phyloP scores from a whole-genome alignment of 179 eudicot species.

The Drosera spatulata region DNA sequence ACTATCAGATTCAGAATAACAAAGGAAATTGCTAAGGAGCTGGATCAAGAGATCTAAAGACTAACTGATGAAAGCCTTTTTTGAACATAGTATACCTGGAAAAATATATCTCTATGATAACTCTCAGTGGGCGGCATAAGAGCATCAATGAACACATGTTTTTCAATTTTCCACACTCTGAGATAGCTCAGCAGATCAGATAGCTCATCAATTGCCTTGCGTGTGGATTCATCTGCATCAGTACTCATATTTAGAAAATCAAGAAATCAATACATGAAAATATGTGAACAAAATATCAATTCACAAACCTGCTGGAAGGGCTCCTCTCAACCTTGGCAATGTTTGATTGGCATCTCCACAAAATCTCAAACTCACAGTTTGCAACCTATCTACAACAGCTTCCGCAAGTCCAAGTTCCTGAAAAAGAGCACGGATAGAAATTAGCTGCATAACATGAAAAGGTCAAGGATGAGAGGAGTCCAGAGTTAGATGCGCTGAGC shows the following conservation, averaged over 20 bases:
- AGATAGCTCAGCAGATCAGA: constrained; percentile 69
- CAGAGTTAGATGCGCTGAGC: neutral
- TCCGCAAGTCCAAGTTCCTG: constrained; percentile 83
- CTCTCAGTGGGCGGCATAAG: constrained; percentile 88
- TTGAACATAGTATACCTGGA: no score
- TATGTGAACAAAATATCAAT: no score
- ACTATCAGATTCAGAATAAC: no score
- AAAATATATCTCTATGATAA: constrained; percentile 80
- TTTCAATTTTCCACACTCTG: constrained; percentile 71
- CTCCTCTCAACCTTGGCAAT: constrained; percentile 90
- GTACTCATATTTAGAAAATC: constrained; percentile 2
- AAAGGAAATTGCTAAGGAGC: no score
- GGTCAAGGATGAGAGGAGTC: no score
- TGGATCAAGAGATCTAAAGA: no score
- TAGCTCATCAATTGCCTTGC: constrained; percentile 87
- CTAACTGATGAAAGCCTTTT: no score
- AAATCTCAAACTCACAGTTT: constrained; percentile 77
- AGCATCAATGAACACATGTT: constrained; percentile 60
- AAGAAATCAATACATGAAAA: no score
- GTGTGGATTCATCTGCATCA: constrained; percentile 51
- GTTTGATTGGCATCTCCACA: constrained; percentile 87
- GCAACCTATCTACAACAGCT: constrained; percentile 81
- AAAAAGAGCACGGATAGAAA: neutral
- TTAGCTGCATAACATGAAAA: neutral
- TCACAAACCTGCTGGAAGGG: constrained; percentile 83